Evolutionary conservation across 257 asterid species (phyloP).

Genomic region (Jacaranda mimosifolia): DNA sequence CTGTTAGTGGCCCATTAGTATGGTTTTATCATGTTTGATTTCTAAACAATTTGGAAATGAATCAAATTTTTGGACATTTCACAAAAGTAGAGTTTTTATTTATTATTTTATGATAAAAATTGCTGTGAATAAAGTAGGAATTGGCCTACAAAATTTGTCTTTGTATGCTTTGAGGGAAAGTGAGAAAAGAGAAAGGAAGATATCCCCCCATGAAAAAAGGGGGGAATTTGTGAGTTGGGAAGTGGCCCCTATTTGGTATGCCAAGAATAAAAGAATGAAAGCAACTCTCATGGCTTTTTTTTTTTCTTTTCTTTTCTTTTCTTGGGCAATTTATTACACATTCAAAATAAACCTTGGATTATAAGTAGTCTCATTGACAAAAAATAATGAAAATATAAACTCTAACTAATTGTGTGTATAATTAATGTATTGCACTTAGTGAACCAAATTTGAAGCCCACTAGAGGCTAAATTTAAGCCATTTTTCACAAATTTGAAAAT

Average conservation of each 20-base stretch:
- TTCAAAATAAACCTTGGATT: too few relatives aligned
- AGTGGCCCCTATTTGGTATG: slow-evolving; percentile 31
- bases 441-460: not conserved
- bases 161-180: slow-evolving; percentile 27
- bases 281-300: slow-evolving; percentile 12
- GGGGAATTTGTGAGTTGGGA: slow-evolving; percentile 33
- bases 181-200: slow-evolving; percentile 18
- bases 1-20: not conserved
- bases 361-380: too few relatives aligned
- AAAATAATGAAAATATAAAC: too few relatives aligned
- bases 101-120: not conserved
- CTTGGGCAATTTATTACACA: too few relatives aligned
- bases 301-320: not conserved
- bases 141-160: slow-evolving; percentile 1
- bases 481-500: not conserved
- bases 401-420: not conserved
- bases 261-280: slow-evolving; percentile 17
- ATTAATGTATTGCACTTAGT: too few relatives aligned
- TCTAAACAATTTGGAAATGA: too few relatives aligned
- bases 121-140: slow-evolving; percentile 15
- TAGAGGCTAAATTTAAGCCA: not conserved
- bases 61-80: too few relatives aligned
- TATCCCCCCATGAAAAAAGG: slow-evolving; percentile 19
- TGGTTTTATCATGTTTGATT: not conserved
- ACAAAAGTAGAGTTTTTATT: not conserved